Percentiles rank a stretch among this genome's conserved stretches.
Conservation (phyloP, 176 grass and related monocot species). For the Sorghum bicolor region Sorghum_bicolor_NCBIv3 NC_012875.2:57852501-57853000, state of each 20-base stretch:
- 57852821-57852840: background rate
- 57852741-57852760: background rate
- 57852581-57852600: background rate
- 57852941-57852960: constrained; percentile 45
- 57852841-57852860: background rate
- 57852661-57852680: background rate
- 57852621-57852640: background rate
- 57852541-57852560: constrained; percentile 55
- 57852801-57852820: background rate
- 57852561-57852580: background rate
- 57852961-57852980: constrained; percentile 92
- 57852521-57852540: constrained; percentile 93
- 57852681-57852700: background rate
- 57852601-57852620: background rate
- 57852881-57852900: no score
- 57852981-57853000: constrained; percentile 77
- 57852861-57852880: no score
- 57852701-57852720: background rate
- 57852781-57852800: background rate
- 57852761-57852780: background rate
- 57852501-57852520: constrained; percentile 96
- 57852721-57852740: background rate
- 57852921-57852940: background rate
- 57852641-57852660: background rate
- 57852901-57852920: background rate